Conservation (phyloP, 2,329 filamentous ascomycete species). For the Ophiocordyceps australis region DNA sequence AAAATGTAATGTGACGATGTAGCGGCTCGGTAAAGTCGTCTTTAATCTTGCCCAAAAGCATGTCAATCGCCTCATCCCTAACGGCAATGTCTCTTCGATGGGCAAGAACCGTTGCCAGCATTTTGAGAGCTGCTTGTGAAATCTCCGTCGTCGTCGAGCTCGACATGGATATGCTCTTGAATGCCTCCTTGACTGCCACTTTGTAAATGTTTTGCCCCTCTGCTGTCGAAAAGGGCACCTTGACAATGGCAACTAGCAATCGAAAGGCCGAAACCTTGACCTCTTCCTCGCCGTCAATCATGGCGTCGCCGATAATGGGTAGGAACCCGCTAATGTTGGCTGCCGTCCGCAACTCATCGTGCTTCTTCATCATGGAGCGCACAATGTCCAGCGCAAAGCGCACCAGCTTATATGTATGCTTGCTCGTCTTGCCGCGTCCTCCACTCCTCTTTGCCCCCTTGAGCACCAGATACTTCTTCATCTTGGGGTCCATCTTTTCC, state of each 20-base stretch:
- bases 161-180: slow-evolving; percentile 60
- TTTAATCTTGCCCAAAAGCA: slow-evolving; percentile 64
- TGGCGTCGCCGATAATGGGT: slow-evolving; percentile 72
- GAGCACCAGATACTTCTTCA: slow-evolving; percentile 63
- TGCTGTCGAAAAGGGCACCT: slow-evolving; percentile 62
- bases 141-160: slow-evolving; percentile 67
- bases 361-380: slow-evolving; percentile 69
- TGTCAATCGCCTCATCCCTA: slow-evolving; percentile 67
- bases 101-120: slow-evolving; percentile 69
- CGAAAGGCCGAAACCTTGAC: slow-evolving; percentile 79
- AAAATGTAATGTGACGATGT: slow-evolving; percentile 84
- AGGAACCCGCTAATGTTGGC: slow-evolving; percentile 72
- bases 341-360: slow-evolving; percentile 62
- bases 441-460: slow-evolving; percentile 59
- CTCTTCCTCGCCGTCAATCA: slow-evolving; percentile 76
- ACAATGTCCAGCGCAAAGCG: slow-evolving; percentile 80
- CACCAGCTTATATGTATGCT: slow-evolving; percentile 72
- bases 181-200: slow-evolving; percentile 71
- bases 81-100: slow-evolving; percentile 61
- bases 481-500: slow-evolving; percentile 39
- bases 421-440: slow-evolving; percentile 53
- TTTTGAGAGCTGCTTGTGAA: slow-evolving; percentile 73
- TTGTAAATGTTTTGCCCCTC: slow-evolving; percentile 45
- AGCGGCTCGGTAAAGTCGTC: slow-evolving; percentile 86
- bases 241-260: slow-evolving; percentile 69